A percentile compares a stretch with the other conserved stretches of the same genome.
Evolutionary conservation across 208 protist genomes (phyloP).

Genomic region (Borovskyia barvae): DNA sequence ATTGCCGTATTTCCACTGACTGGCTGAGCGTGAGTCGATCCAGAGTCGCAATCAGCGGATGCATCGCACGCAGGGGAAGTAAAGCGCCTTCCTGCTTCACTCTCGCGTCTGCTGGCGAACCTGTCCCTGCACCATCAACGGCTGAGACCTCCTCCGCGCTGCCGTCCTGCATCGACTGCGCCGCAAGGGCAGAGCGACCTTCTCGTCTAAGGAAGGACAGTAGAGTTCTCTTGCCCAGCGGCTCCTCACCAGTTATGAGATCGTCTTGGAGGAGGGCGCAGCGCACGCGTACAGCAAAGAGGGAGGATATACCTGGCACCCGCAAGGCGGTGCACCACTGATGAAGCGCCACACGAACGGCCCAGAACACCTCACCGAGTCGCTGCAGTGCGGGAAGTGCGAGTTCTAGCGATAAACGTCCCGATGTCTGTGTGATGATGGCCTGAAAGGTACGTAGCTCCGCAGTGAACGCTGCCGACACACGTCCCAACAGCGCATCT

Average conservation of each 20-base stretch:
- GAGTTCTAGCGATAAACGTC: neutral
- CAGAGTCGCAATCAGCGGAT: slow-evolving; percentile 48
- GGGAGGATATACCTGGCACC: slow-evolving; percentile 19
- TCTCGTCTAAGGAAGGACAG: slow-evolving; percentile 51
- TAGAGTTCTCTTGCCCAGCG: slow-evolving; percentile 40
- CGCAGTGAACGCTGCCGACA: slow-evolving; percentile 6
- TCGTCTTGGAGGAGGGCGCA: slow-evolving; percentile 63
- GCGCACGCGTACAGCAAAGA: slow-evolving; percentile 52
- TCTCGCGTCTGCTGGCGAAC: neutral
- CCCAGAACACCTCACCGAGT: slow-evolving; percentile 32
- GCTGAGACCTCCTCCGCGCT: neutral
- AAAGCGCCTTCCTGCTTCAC: neutral
- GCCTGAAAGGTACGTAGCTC: slow-evolving; percentile 19
- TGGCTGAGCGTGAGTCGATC: slow-evolving; percentile 64
- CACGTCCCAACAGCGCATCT: slow-evolving; percentile 15
- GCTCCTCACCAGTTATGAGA: slow-evolving; percentile 58
- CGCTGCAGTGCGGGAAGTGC: slow-evolving; percentile 32
- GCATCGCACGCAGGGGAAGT: neutral
- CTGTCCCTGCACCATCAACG: neutral
- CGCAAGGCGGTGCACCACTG: slow-evolving; percentile 52
- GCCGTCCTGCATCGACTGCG: neutral
- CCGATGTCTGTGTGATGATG: slow-evolving; percentile 2
- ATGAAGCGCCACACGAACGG: slow-evolving; percentile 29
- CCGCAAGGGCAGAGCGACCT: slow-evolving; percentile 17
- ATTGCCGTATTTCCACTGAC: slow-evolving; percentile 48